phyloP scores from a whole-genome alignment of 805 yeast genomes.

The Candida cerambycidarum region DNA sequence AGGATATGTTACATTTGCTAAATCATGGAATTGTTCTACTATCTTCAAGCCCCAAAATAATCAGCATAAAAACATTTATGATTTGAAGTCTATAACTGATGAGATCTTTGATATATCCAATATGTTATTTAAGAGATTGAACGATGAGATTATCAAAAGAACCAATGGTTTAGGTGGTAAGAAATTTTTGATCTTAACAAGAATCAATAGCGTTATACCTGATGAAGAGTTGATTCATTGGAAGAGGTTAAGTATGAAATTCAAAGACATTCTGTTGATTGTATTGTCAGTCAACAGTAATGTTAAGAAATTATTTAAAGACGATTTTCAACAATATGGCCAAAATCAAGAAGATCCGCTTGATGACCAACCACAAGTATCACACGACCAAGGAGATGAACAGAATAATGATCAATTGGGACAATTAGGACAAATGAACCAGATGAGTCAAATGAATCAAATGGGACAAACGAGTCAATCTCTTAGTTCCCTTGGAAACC shows the following conservation, averaged over 20 bases:
- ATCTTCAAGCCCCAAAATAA: constrained; percentile 4
- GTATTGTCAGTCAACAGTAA: constrained; percentile 67
- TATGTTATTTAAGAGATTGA: constrained; percentile 38
- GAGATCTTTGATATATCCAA: constrained; percentile 66
- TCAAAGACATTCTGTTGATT: constrained; percentile 56
- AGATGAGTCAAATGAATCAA: too few species aligned
- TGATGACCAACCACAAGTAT: too few species aligned
- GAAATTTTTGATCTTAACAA: constrained; percentile 63
- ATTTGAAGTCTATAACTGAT: constrained; percentile 52
- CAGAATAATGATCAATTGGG: too few species aligned
- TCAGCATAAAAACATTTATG: constrained; percentile 19
- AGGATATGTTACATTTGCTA: constrained; percentile 61
- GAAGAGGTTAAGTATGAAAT: constrained; percentile 67
- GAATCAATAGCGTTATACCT: constrained; percentile 71
- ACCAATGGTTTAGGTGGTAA: constrained; percentile 47
- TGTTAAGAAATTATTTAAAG: constrained; percentile 44
- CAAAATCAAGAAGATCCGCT: too few species aligned
- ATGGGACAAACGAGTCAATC: too few species aligned
- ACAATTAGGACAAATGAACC: too few species aligned
- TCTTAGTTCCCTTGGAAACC: background rate
- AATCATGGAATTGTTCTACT: constrained; percentile 51
- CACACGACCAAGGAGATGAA: too few species aligned
- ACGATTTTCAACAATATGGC: background rate
- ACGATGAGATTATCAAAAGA: constrained; percentile 31
- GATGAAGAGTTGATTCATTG: constrained; percentile 81